Base-by-base conservation (phyloP, 2,329 filamentous ascomycete genomes). In the Epicoccum sorghinum region DNA sequence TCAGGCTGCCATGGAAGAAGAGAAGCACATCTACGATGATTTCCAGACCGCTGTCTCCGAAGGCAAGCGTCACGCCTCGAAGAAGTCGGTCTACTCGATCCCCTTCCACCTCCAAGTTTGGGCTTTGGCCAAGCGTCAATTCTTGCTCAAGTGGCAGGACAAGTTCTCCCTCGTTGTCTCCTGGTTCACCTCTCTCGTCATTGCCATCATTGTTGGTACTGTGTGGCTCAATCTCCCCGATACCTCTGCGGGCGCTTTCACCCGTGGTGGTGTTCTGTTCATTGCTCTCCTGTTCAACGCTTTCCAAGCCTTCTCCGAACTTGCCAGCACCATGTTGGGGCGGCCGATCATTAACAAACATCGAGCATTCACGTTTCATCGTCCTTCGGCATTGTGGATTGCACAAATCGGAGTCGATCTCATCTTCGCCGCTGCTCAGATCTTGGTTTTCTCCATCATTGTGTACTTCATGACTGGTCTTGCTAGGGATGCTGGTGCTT, bases 141-240 rank as follows among this genome's bases (percentile, higher is more conserved):
- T 92, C 71, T 80, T 89, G 46, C 86, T 96, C 65, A 95, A 95
- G 78, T 88, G 91, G 79, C 90, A 96, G 73, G 91, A 96, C 71
- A 88, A 88, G 53, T 89, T 93, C 67, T 86, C 87, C n/a, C 80
- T 96, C 5, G 78, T 81, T 12, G 84, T 95, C 27, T 87, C 87
- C 1, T 95, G 89, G 89, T 74, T 82, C 36, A 87, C 85, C 0
- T 83, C 82, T 7, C 86, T 93, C 62, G 78, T 90, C 62, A 87
- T 93, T 61, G 90, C 88, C 12, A 87, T 96, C 55, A 84, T 96
- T 23, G 80, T 91, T 40, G 91, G 91, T 62, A 92, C 90, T 0
- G 86, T 95, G 4, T 96, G 89, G 79, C 81, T 91, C 54, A 79
- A 91, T 32, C 82, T 91, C 30, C 85, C 86, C 1, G 74, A 85